These are phyloP conservation scores for Sporothrix humicola DNA, from an alignment of 2,329 filamentous ascomycete species.

Conservation along the genomic window DNA sequence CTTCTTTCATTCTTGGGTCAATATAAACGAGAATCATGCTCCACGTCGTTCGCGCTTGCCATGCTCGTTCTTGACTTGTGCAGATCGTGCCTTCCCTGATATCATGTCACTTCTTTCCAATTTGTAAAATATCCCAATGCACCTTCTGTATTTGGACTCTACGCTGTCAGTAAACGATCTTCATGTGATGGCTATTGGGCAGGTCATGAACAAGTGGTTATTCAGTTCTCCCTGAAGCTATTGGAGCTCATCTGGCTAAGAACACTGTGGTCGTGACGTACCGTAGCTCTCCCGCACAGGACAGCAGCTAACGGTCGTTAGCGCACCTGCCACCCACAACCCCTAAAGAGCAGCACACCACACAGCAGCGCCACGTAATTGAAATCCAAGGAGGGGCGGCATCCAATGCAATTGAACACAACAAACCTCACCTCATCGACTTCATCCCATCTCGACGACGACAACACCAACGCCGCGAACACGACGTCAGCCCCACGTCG, in stretches of 20 bases:
- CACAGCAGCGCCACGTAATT: slow-evolving; percentile 25
- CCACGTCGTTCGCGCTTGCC: not conserved
- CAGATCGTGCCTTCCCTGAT: not conserved
- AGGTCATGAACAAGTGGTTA: too few species aligned
- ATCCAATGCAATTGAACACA: not conserved
- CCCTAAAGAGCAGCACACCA: slow-evolving; percentile 1
- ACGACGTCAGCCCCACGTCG: not conserved
- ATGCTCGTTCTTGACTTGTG: not conserved
- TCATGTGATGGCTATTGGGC: too few species aligned
- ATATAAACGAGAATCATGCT: slow-evolving; percentile 3
- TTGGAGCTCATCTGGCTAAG: not conserved
- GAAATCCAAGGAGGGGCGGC: slow-evolving; percentile 2
- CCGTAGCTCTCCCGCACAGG: slow-evolving; percentile 17
- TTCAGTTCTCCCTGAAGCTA: not conserved
- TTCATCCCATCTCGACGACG: not conserved
- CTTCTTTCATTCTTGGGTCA: not conserved
- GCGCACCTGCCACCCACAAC: slow-evolving; percentile 2
- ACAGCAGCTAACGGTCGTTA: not conserved
- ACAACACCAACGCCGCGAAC: not conserved
- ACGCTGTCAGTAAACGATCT: too few species aligned
- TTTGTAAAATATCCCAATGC: too few species aligned
- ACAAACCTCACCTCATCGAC: not conserved
- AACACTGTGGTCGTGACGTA: not conserved
- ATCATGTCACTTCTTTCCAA: too few species aligned
- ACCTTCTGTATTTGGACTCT: too few species aligned